Conservation (phyloP, 2,329 filamentous ascomycete species). For the Tolypocladium pustulatum region DNA sequence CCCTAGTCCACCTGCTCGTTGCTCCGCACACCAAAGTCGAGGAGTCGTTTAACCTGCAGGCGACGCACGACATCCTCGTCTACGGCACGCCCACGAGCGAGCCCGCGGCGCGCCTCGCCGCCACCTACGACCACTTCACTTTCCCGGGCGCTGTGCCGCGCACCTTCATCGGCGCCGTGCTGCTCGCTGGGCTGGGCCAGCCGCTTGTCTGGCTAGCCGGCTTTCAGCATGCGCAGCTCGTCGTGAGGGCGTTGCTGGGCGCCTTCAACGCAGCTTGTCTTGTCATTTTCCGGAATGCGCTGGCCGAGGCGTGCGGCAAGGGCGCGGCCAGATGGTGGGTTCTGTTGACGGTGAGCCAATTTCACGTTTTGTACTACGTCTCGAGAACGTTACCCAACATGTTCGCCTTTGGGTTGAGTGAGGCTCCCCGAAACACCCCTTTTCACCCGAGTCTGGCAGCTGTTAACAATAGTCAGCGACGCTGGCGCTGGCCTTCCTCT, state of each 20-base stretch:
- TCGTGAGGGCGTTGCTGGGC: conserved; percentile 70
- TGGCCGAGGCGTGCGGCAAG: conserved; percentile 58
- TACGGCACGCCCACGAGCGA: conserved; percentile 59
- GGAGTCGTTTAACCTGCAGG: conserved; percentile 96
- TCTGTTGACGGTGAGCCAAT: conserved; percentile 70
- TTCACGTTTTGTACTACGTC: conserved; percentile 88
- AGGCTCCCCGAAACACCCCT: conserved; percentile 19
- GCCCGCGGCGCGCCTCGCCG: conserved; percentile 34
- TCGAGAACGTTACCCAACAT: conserved; percentile 90
- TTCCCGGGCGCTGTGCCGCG: conserved; percentile 89
- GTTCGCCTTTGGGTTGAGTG: conserved; percentile 84
- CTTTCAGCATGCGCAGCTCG: conserved; percentile 44
- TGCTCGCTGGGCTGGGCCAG: conserved; percentile 63
- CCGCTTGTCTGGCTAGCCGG: conserved; percentile 50
- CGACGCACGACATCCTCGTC: conserved; percentile 76
- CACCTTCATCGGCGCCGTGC: conserved; percentile 73
- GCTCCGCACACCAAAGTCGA: conserved; percentile 96
- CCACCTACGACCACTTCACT: conserved; percentile 75
- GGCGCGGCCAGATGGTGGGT: conserved; percentile 69
- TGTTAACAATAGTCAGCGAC: conserved; percentile 40
- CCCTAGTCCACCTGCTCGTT: conserved; percentile 56
- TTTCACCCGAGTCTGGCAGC: background rate
- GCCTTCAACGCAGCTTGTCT: conserved; percentile 63
- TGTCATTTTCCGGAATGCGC: conserved; percentile 50
- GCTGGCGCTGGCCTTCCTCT: conserved; percentile 43